Percentiles rank a stretch among this genome's conserved stretches.
Conservation (phyloP, 257 asterid genomes). For the Solanum gracilifrons region DNA sequence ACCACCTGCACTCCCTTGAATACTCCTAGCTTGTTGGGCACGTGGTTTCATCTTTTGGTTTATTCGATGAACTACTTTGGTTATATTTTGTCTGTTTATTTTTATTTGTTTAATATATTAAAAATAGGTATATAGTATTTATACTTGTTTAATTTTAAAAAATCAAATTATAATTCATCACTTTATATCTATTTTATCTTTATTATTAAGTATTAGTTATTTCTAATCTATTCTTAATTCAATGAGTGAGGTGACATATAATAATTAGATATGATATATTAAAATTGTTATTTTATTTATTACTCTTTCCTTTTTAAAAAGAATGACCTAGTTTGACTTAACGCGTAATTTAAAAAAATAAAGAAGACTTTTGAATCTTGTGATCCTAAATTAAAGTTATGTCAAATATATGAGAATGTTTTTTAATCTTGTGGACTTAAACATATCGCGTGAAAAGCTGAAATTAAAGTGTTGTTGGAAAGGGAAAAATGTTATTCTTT, state of each 20-base stretch:
- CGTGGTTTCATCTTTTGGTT: neutral
- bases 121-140: neutral
- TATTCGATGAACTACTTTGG: neutral
- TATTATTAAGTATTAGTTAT: neutral
- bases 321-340: no score
- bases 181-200: neutral
- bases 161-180: neutral
- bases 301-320: rapidly evolving
- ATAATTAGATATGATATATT: neutral
- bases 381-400: no score
- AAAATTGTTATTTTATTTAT: no score
- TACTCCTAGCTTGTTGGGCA: neutral
- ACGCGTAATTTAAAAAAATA: no score
- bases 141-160: neutral
- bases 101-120: neutral
- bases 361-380: no score
- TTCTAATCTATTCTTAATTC: no score
- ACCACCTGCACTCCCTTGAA: neutral
- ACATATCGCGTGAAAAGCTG: no score
- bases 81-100: neutral
- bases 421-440: no score
- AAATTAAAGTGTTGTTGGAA: no score
- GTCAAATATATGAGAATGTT: no score
- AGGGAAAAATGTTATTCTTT: no score
- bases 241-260: neutral